These are phyloP conservation scores for Paecilomyces sp. DNA, from an alignment of 2,329 filamentous ascomycete genomes.

Conservation along the genomic window DNA sequence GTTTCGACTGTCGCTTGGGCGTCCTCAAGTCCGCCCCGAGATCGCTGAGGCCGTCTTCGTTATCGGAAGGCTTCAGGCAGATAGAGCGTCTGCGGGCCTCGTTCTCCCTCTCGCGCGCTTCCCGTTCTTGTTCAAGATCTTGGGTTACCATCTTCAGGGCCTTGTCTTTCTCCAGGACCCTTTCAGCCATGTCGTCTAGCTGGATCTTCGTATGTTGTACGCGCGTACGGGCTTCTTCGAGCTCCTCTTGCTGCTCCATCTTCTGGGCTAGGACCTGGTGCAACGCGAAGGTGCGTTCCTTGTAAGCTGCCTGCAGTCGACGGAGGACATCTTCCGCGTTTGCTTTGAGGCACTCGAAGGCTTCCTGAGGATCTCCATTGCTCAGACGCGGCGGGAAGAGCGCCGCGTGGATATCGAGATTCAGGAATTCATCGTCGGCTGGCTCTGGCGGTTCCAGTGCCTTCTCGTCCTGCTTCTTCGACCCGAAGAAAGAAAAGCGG, in stretches of 20 bases:
- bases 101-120: conserved; percentile 30
- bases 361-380: conserved; percentile 44
- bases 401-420: conserved; percentile 46
- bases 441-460: conserved; percentile 24
- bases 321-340: conserved; percentile 50
- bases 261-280: conserved; percentile 48
- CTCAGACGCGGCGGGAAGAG: conserved; percentile 48
- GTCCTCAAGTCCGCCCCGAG: conserved; percentile 26
- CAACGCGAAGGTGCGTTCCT: conserved; percentile 43
- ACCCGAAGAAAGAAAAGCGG: conserved; percentile 38
- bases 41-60: conserved; percentile 22
- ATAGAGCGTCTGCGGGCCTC: conserved; percentile 29
- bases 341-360: conserved; percentile 50
- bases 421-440: conserved; percentile 47
- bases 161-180: conserved; percentile 49
- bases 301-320: conserved; percentile 52
- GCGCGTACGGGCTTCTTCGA: conserved; percentile 53
- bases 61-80: conserved; percentile 20
- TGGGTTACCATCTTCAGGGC: conserved; percentile 47
- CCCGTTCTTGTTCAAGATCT: conserved; percentile 40
- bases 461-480: conserved; percentile 24
- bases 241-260: conserved; percentile 52
- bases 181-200: conserved; percentile 52
- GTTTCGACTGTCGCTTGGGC: conserved; percentile 26
- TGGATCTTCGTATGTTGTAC: conserved; percentile 53